A percentile compares a stretch with the other conserved stretches of the same genome.
These are phyloP conservation scores for Bipolaris sorokiniana DNA, from an alignment of 2,329 filamentous ascomycete species.

Conservation along the genomic window DNA sequence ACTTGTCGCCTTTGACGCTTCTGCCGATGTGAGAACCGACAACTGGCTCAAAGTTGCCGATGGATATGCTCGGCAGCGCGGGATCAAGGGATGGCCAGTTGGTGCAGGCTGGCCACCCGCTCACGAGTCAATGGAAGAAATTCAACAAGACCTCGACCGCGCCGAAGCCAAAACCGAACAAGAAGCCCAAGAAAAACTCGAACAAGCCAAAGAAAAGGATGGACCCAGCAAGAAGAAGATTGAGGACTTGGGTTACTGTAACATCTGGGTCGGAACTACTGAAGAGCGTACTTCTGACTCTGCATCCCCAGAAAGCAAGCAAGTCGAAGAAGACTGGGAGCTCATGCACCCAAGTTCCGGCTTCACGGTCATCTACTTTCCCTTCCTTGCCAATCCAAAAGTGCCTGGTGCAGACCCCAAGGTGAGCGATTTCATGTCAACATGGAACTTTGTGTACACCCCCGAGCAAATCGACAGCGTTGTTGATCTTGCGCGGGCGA, in stretches of 20 bases:
- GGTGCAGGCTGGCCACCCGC: constrained; percentile 89
- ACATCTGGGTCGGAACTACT: constrained; percentile 89
- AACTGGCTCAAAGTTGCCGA: constrained; percentile 97
- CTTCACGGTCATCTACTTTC: constrained; percentile 88
- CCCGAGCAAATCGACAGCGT: constrained; percentile 87
- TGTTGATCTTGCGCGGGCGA: constrained; percentile 79
- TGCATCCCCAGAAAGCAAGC: constrained; percentile 61
- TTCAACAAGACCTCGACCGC: constrained; percentile 68
- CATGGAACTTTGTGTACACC: constrained; percentile 98
- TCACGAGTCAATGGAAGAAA: constrained; percentile 64
- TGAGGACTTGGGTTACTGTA: constrained; percentile 80
- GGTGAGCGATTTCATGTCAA: constrained; percentile 84
- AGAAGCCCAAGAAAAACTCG: constrained; percentile 69
- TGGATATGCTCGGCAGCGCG: constrained; percentile 87
- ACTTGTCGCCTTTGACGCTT: constrained; percentile 91
- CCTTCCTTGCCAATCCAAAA: constrained; percentile 81
- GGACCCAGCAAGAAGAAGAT: constrained; percentile 31
- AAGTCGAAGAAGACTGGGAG: constrained; percentile 66
- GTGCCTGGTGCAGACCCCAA: constrained; percentile 83
- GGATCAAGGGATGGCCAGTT: constrained; percentile 91
- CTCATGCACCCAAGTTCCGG: constrained; percentile 80
- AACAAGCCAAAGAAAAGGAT: constrained; percentile 57
- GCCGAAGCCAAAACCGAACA: constrained; percentile 67
- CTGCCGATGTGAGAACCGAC: constrained; percentile 88
- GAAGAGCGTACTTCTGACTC: constrained; percentile 69